phyloP scores from a whole-genome alignment of 108 stramenopile species.

The Mayamaea pseudoterrestris region DNA sequence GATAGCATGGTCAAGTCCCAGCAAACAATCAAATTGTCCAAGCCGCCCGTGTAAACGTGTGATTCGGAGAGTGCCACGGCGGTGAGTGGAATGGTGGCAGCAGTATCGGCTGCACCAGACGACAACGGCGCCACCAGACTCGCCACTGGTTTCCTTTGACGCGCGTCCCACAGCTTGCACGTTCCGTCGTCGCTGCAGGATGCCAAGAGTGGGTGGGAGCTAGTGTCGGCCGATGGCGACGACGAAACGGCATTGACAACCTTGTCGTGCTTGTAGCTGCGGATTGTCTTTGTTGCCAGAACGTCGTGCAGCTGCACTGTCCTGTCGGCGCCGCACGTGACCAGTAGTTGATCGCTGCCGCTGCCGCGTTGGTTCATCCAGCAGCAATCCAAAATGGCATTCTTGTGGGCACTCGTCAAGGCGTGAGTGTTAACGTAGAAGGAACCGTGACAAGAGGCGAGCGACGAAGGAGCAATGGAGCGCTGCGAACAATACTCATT shows the following conservation, averaged over 20 bases:
- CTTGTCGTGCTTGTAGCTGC: slow-evolving; percentile 36
- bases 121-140: slow-evolving; percentile 8
- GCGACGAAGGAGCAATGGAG: background rate
- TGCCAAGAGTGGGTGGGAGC: slow-evolving; percentile 23
- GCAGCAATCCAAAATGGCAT: slow-evolving; percentile 71
- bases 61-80: slow-evolving; percentile 60
- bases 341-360: slow-evolving; percentile 35
- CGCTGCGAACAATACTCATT: no score
- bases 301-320: slow-evolving; percentile 64
- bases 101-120: slow-evolving; percentile 10
- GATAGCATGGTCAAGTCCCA: slow-evolving; percentile 43
- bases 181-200: slow-evolving; percentile 73
- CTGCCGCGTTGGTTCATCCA: no score
- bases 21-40: slow-evolving; percentile 71
- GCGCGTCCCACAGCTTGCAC: slow-evolving; percentile 62
- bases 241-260: slow-evolving; percentile 74
- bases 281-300: slow-evolving; percentile 37
- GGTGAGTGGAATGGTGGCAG: slow-evolving; percentile 45
- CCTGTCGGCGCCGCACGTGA: slow-evolving; percentile 74
- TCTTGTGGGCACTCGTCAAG: slow-evolving; percentile 76
- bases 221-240: slow-evolving; percentile 21
- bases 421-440: slow-evolving; percentile 1
- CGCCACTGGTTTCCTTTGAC: slow-evolving; percentile 34
- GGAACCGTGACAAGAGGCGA: background rate
- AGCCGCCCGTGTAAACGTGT: slow-evolving; percentile 72